Evolutionary conservation across 108 stramenopile species (phyloP), one percentile per base, ranked within the genome.

Genomic region (Skeletonema grethae): DNA sequence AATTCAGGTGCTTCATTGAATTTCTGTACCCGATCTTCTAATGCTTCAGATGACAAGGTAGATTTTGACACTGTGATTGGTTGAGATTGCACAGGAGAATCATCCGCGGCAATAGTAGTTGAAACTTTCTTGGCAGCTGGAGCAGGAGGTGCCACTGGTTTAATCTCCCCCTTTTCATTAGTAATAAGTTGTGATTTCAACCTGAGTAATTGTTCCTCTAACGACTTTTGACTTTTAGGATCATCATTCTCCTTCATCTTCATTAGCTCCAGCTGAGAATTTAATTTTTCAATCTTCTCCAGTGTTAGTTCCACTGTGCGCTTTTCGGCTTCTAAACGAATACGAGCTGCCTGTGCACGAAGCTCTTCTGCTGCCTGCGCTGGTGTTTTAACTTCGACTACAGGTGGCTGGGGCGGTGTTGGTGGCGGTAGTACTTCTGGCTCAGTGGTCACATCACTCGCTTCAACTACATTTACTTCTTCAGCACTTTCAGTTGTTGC

Each of bases 261-360:
- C 31, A 81, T 60, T 30, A 11, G 9, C 8, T 65, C 56, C 6
- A 90, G 64, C 70, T 90, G 65, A 28, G 38, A 57, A 29, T 87
- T 86, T 13, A 93, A 58, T 53, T 76, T 79, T 22, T 70, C 77
- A 73, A 93, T 93, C 60, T 93, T 93, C 24, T 83, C 65, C 30
- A 93, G 60, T 8, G 87, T 89, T 30, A 93, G 73, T 60, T 82
- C 85, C 10, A 82, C 87, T 38, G 87, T 85, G 50, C 82, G 65
- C 50, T 75, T 77, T 57, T 90, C 91, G 15, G 91, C 91, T 64
- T 93, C 91, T 34, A 93, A 48, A n/a, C 89, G 84, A 35, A 82
- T 76, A 16, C 83, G 74, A 30, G 79, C 83, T 1, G 91, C 91
- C 50, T 86, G 80, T 15, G 84, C 85, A 56, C 76, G 72, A 15